Evolutionary conservation across 2,329 filamentous ascomycete genomes (phyloP).

Genomic region (Setomelanomma holmii): DNA sequence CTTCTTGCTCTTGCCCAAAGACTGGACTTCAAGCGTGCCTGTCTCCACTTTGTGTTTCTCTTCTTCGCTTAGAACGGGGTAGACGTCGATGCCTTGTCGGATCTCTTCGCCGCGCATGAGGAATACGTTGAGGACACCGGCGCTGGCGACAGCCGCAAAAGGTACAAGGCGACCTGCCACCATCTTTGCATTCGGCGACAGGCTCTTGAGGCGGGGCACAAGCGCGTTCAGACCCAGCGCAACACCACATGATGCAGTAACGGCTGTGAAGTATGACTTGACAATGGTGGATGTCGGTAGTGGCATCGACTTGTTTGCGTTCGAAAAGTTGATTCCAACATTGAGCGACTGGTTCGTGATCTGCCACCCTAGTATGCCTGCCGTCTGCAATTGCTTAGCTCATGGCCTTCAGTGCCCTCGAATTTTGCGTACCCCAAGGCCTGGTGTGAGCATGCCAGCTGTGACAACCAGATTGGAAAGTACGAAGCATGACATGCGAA

Average conservation of each 20-base stretch:
- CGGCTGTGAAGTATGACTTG: conserved; percentile 90
- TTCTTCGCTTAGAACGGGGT: conserved; percentile 75
- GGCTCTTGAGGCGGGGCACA: conserved; percentile 80
- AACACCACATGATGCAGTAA: conserved; percentile 91
- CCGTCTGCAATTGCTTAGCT: conserved; percentile 62
- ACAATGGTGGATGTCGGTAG: conserved; percentile 80
- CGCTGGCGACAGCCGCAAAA: conserved; percentile 92
- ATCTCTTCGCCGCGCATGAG: conserved; percentile 98
- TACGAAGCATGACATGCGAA: conserved; percentile 96
- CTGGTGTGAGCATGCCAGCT: conserved; percentile 94
- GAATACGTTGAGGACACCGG: conserved; percentile 92
- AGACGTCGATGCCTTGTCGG: conserved; percentile 88
- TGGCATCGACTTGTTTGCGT: conserved; percentile 96
- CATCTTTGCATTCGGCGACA: conserved; percentile 76
- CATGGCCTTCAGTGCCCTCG: no score
- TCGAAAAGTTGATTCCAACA: conserved; percentile 96
- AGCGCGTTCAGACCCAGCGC: conserved; percentile 89
- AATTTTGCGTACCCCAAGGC: conserved; percentile 70
- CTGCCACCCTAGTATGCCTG: conserved; percentile 91
- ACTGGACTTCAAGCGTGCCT: conserved; percentile 64
- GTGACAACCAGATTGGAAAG: conserved; percentile 94
- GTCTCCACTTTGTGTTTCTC: conserved; percentile 72
- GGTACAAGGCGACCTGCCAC: conserved; percentile 88
- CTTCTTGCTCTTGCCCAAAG: conserved; percentile 84
- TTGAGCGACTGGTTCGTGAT: conserved; percentile 97